Conservation (phyloP, 352 stramenopile genomes). For the Globisporangium canariense region DNA sequence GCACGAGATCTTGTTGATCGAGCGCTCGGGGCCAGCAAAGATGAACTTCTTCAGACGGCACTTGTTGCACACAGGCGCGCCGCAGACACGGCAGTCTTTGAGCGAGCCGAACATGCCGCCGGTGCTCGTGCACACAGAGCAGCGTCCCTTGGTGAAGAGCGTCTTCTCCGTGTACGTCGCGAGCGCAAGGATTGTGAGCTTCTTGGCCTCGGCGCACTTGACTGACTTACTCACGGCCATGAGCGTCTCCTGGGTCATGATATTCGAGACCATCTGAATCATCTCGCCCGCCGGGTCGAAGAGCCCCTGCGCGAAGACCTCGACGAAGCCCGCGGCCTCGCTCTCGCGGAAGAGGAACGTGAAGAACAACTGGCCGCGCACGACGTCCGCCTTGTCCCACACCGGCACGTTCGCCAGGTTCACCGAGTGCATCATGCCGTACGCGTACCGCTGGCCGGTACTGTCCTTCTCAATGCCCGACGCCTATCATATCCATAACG, state of each 20-base stretch:
- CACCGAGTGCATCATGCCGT: constrained; percentile 41
- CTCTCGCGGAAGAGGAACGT: constrained; percentile 36
- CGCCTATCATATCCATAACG: constrained; percentile 22
- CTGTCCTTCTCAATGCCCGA: constrained; percentile 35
- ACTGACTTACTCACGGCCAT: constrained; percentile 19
- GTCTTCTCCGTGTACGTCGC: constrained; percentile 3
- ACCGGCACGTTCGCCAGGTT: constrained; percentile 33
- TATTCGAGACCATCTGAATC: constrained; percentile 20
- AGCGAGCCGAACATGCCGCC: constrained; percentile 7
- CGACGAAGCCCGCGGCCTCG: constrained; percentile 26
- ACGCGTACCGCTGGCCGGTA: constrained; percentile 31
- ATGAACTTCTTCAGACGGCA: constrained; percentile 13
- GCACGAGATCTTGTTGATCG: constrained; percentile 8
- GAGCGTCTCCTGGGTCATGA: constrained; percentile 32
- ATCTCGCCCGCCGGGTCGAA: constrained; percentile 42
- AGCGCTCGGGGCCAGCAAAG: constrained; percentile 6
- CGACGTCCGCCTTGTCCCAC: constrained; percentile 23
- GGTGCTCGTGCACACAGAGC: constrained; percentile 8
- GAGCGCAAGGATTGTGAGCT: constrained; percentile 40
- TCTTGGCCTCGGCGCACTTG: constrained; percentile 47
- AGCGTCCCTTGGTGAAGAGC: constrained; percentile 11
- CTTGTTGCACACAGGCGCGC: constrained; percentile 6
- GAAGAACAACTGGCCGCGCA: constrained; percentile 32
- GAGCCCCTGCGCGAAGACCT: constrained; percentile 35
- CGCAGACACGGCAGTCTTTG: constrained; percentile 4